Conservation (phyloP, 352 stramenopile genomes). For the Globisporangium cederbergense region DNA sequence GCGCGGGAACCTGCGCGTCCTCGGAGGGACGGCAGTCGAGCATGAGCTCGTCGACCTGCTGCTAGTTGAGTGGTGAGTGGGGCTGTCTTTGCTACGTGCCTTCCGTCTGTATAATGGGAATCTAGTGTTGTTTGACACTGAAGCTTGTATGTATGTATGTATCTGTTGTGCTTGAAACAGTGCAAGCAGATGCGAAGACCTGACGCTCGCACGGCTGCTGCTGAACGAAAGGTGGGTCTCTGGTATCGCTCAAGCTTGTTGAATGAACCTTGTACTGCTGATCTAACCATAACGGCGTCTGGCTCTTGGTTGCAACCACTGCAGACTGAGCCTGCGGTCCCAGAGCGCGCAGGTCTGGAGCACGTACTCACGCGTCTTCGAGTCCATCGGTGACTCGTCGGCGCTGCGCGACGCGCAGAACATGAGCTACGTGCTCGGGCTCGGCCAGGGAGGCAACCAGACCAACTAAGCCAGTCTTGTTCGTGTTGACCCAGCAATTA, state of each 20-base stretch:
- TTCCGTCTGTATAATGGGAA: not conserved
- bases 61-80: slow-evolving; percentile 68
- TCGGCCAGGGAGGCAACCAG: slow-evolving; percentile 73
- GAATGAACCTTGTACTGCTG: too few species aligned
- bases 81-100: too few species aligned
- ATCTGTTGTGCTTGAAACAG: slow-evolving; percentile 23
- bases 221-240: slow-evolving; percentile 66
- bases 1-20: slow-evolving; percentile 60
- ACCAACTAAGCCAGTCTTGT: slow-evolving; percentile 40
- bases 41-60: slow-evolving; percentile 76
- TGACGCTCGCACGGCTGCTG: slow-evolving; percentile 72
- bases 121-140: not conserved
- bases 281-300: not conserved
- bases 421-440: slow-evolving; percentile 87
- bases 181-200: slow-evolving; percentile 62
- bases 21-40: slow-evolving; percentile 68
- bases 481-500: not conserved
- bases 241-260: not conserved
- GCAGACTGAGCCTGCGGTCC: slow-evolving; percentile 58
- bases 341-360: slow-evolving; percentile 84
- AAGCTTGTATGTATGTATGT: not conserved
- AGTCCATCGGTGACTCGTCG: slow-evolving; percentile 60
- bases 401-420: slow-evolving; percentile 80
- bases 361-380: slow-evolving; percentile 67
- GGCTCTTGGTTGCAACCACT: too few species aligned